Evolutionary conservation across 768 basidiomycete genomes (phyloP).

Genomic region (Kwoniella pini): DNA sequence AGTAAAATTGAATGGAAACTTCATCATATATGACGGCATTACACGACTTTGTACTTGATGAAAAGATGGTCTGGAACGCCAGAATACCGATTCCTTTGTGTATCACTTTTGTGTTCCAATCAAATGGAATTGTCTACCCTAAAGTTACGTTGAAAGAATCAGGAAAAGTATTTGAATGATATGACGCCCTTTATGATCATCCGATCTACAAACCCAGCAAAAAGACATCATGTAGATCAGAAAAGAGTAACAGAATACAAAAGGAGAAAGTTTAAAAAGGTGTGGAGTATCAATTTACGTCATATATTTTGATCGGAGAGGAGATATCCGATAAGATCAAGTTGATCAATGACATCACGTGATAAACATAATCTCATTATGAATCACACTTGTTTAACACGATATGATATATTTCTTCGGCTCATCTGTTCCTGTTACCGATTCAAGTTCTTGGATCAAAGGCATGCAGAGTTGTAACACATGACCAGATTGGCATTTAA

Average conservation of each 20-base stretch:
- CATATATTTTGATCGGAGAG: background rate
- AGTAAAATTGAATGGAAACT: background rate
- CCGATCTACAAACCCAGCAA: background rate
- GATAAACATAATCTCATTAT: no score
- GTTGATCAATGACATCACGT: background rate
- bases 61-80: no score
- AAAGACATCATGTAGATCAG: background rate
- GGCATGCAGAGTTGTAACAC: background rate
- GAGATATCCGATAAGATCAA: background rate
- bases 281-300: background rate
- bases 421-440: background rate
- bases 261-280: background rate
- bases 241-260: background rate
- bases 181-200: background rate
- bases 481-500: background rate
- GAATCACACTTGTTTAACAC: no score
- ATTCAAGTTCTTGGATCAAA: background rate
- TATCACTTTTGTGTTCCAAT: background rate
- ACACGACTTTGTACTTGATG: background rate
- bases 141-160: slow-evolving; percentile 1
- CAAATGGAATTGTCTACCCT: background rate
- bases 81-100: no score
- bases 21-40: background rate
- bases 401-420: background rate
- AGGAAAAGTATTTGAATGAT: background rate